A percentile compares a stretch with the other conserved stretches of the same genome.
These are phyloP conservation scores for Serpula lacrymans DNA, from an alignment of 768 basidiomycete species.

Conservation along the genomic window DNA sequence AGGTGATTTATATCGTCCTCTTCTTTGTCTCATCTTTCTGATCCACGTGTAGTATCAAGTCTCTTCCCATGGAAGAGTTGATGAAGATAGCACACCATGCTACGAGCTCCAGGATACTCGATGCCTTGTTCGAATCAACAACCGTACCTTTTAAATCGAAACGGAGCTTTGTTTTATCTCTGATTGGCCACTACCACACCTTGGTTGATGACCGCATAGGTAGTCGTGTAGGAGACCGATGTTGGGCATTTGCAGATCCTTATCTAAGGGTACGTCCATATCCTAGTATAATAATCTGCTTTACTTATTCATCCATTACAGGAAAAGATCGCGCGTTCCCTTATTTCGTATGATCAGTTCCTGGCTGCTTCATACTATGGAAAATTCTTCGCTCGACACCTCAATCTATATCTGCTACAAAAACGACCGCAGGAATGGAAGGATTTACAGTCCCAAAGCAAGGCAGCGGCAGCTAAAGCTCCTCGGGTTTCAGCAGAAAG, in stretches of 20 bases:
- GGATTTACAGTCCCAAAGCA: slow-evolving; percentile 51
- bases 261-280: slow-evolving; percentile 69
- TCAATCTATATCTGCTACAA: slow-evolving; percentile 75
- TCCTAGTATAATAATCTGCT: slow-evolving; percentile 4
- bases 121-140: slow-evolving; percentile 68
- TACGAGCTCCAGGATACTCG: slow-evolving; percentile 75
- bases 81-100: slow-evolving; percentile 59
- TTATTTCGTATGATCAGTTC: slow-evolving; percentile 65
- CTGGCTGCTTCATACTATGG: slow-evolving; percentile 82
- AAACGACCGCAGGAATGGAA: slow-evolving; percentile 86
- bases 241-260: slow-evolving; percentile 88
- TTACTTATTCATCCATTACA: slow-evolving; percentile 27
- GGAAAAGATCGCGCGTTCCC: slow-evolving; percentile 89
- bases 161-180: slow-evolving; percentile 65
- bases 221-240: slow-evolving; percentile 85
- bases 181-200: slow-evolving; percentile 74
- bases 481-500: too few relatives aligned
- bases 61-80: slow-evolving; percentile 56
- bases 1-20: slow-evolving; percentile 43
- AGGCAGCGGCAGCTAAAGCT: slow-evolving; percentile 27
- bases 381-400: slow-evolving; percentile 77
- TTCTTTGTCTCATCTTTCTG: slow-evolving; percentile 6
- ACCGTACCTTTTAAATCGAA: slow-evolving; percentile 63
- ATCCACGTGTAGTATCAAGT: slow-evolving; percentile 44
- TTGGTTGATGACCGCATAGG: slow-evolving; percentile 91